Conservation (phyloP, 768 basidiomycete genomes). For the Suillus lakei region DNA sequence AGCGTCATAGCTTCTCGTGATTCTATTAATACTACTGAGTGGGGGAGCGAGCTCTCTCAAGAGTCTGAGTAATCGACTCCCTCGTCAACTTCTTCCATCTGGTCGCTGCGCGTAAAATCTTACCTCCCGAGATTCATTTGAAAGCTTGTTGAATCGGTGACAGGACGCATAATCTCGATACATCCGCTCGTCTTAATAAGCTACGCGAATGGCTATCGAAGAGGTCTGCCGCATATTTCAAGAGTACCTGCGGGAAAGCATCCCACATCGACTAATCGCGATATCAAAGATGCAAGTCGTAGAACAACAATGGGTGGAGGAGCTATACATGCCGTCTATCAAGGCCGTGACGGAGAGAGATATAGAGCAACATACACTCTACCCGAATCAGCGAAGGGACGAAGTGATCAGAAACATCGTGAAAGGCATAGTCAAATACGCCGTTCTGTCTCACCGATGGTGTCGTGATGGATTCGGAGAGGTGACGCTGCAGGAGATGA, state of each 20-base stretch:
- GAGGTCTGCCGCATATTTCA: constrained; percentile 22
- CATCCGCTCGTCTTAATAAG: not conserved
- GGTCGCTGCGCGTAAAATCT: not conserved
- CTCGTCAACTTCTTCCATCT: not conserved
- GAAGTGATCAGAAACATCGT: constrained; percentile 27
- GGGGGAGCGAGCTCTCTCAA: not conserved
- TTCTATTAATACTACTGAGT: too few species aligned
- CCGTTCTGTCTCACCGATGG: constrained; percentile 22
- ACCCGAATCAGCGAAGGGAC: constrained; percentile 27
- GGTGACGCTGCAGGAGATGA: constrained; percentile 15
- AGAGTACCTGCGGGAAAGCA: constrained; percentile 12
- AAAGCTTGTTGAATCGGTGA: not conserved
- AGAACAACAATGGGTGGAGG: constrained; percentile 8
- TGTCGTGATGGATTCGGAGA: constrained; percentile 8
- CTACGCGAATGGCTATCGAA: constrained; percentile 15
- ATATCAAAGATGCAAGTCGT: constrained; percentile 20
- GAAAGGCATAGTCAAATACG: constrained; percentile 26
- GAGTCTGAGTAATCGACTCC: not conserved
- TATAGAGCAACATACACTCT: constrained; percentile 25
- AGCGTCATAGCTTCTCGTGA: not conserved
- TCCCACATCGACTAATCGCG: constrained; percentile 24
- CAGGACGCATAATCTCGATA: not conserved
- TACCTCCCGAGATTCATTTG: not conserved
- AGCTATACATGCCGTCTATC: constrained; percentile 14
- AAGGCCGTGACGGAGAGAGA: constrained; percentile 23